Percentiles rank a stretch among this genome's conserved stretches.
Conservation (phyloP, 805 yeast species). For the Metahyphopichia silvanorum region DNA sequence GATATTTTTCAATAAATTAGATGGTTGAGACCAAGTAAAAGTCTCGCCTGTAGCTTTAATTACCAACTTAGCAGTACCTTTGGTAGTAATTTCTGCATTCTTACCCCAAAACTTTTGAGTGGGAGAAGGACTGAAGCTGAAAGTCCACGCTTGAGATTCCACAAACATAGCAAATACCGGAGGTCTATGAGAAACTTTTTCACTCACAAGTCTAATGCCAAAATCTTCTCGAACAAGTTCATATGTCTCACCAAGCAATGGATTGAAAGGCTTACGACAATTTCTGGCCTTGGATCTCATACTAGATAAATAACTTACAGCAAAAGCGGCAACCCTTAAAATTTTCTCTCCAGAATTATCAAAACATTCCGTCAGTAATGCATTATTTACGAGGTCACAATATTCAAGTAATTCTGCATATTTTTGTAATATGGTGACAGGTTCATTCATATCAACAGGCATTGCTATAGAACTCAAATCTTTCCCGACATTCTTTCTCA, state of each 20-base stretch:
- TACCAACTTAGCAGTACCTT: conserved; percentile 61
- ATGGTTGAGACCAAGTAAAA: conserved; percentile 83
- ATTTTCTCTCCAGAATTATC: conserved; percentile 55
- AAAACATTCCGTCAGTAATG: conserved; percentile 43
- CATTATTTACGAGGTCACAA: conserved; percentile 59
- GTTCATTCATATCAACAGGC: conserved; percentile 96
- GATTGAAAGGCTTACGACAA: conserved; percentile 89
- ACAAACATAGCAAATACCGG: conserved; percentile 77
- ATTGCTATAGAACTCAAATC: conserved; percentile 81
- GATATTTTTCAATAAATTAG: conserved; percentile 76
- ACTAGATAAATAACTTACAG: conserved; percentile 68
- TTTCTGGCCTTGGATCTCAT: conserved; percentile 73
- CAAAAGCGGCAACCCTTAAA: conserved; percentile 75
- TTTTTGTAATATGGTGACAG: conserved; percentile 76
- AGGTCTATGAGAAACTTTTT: conserved; percentile 88
- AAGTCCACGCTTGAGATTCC: conserved; percentile 71
- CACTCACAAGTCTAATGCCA: conserved; percentile 72
- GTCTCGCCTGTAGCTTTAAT: conserved; percentile 62
- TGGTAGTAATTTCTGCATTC: conserved; percentile 75
- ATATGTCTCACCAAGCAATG: conserved; percentile 88
- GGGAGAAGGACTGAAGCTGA: conserved; percentile 64
- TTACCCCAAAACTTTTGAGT: conserved; percentile 95
- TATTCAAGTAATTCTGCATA: conserved; percentile 81
- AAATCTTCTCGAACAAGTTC: conserved; percentile 84
- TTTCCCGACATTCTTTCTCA: conserved; percentile 89